Evolutionary conservation across 495 filamentous ascomycete species (phyloP).

Genomic region (Paragyromitra xinjiangensis): DNA sequence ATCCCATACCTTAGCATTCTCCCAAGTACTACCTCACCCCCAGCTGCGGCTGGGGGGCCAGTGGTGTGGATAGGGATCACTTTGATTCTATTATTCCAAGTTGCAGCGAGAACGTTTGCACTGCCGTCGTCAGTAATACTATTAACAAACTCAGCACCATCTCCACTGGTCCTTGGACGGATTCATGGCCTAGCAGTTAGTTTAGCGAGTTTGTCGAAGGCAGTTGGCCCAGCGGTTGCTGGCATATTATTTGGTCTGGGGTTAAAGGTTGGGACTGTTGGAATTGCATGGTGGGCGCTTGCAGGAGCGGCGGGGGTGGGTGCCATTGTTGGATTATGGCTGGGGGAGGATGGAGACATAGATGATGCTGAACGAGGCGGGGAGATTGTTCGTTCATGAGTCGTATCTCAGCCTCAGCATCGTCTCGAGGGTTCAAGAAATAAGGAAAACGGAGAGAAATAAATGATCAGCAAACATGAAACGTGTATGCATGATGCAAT

Average conservation of each 20-base stretch:
- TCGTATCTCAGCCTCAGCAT: background rate
- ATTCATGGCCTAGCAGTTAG: conserved; percentile 87
- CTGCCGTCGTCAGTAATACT: conserved; percentile 72
- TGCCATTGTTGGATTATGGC: conserved; percentile 19
- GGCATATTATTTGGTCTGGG: conserved; percentile 28
- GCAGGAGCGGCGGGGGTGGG: conserved; percentile 23
- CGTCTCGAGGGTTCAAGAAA: background rate
- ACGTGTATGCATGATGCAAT: background rate
- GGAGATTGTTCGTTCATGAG: background rate
- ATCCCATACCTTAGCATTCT: conserved; percentile 75
- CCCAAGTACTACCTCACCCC: conserved; percentile 55
- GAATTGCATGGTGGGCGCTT: conserved; percentile 32
- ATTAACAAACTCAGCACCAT: conserved; percentile 81
- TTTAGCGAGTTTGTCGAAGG: conserved; percentile 78
- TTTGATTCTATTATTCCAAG: conserved; percentile 70
- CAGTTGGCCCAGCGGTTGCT: conserved; percentile 70
- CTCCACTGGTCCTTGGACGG: conserved; percentile 78
- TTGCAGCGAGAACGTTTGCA: conserved; percentile 75
- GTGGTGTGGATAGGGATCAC: conserved; percentile 68
- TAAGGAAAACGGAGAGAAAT: background rate
- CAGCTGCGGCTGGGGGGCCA: conserved; percentile 37
- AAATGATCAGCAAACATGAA: background rate
- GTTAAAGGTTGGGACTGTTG: conserved; percentile 12
- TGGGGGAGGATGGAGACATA: conserved; percentile 16
- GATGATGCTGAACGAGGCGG: conserved; percentile 13